Evolutionary conservation across 1,139 yeast genomes (phyloP).

Genomic region (Pichia sp.): DNA sequence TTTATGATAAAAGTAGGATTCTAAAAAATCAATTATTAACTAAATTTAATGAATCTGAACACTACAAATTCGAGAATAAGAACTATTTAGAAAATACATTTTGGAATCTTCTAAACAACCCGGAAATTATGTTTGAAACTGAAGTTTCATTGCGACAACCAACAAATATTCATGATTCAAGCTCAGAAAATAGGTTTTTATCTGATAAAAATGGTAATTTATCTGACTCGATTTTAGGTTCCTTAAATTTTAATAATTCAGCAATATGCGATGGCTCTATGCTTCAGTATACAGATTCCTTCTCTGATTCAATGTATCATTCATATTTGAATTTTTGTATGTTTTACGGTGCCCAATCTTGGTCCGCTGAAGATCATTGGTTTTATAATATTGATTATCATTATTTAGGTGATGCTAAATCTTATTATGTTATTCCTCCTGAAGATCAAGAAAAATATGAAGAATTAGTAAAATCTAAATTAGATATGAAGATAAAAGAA

Average conservation of each 20-base stretch:
- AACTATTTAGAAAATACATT: constrained; percentile 39
- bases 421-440: constrained; percentile 84
- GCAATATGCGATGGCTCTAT: constrained; percentile 49
- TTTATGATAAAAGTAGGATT: constrained; percentile 42
- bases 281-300: constrained; percentile 32
- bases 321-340: constrained; percentile 59
- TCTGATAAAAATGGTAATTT: constrained; percentile 6
- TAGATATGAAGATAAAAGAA: constrained; percentile 19
- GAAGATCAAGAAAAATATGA: constrained; percentile 60
- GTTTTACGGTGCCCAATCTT: constrained; percentile 65
- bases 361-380: constrained; percentile 75
- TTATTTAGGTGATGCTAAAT: constrained; percentile 60
- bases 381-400: constrained; percentile 62
- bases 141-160: constrained; percentile 45
- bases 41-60: constrained; percentile 6
- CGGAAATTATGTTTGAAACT: constrained; percentile 36
- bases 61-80: constrained; percentile 10
- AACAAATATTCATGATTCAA: constrained; percentile 42
- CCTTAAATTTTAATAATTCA: constrained; percentile 70
- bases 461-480: constrained; percentile 31
- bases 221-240: constrained; percentile 30
- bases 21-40: constrained; percentile 17
- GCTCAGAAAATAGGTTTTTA: constrained; percentile 30
- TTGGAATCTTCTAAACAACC: constrained; percentile 39
- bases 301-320: constrained; percentile 27